A percentile compares a stretch with the other conserved stretches of the same genome.
Conservation (phyloP, 1,284 basidiomycete genomes). For the Rhodotorula glutinis region DNA sequence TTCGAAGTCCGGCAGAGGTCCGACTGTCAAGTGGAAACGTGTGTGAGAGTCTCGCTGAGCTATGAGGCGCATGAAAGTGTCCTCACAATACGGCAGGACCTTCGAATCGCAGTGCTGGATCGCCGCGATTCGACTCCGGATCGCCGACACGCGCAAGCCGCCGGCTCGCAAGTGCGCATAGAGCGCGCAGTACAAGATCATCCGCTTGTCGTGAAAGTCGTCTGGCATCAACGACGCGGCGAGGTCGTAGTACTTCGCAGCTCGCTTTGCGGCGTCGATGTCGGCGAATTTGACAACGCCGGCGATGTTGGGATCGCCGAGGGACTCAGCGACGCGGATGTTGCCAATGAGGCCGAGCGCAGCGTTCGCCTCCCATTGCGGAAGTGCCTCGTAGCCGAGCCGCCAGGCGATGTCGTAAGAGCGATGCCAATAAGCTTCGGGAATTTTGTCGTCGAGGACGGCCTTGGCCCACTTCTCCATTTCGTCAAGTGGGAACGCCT, state of each 20-base stretch:
- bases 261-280: background rate
- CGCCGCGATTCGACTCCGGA: background rate
- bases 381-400: background rate
- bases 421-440: background rate
- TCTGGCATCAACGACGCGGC: background rate
- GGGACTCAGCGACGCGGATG: background rate
- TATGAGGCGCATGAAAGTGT: background rate
- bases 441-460: background rate
- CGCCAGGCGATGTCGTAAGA: background rate
- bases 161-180: background rate
- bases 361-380: background rate
- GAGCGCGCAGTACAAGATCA: background rate
- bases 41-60: background rate
- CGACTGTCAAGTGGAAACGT: background rate
- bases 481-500: background rate
- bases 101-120: background rate
- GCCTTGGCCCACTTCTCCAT: background rate
- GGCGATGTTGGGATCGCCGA: background rate
- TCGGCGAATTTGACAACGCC: background rate
- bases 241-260: constrained; percentile 6
- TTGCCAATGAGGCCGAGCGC: background rate
- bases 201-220: constrained; percentile 1
- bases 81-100: background rate
- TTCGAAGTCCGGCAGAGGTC: background rate
- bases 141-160: background rate